A percentile compares a stretch with the other conserved stretches of the same genome.
Evolutionary conservation across 2,329 filamentous ascomycete genomes (phyloP).

Genomic region (Verticillium dahliae): DNA sequence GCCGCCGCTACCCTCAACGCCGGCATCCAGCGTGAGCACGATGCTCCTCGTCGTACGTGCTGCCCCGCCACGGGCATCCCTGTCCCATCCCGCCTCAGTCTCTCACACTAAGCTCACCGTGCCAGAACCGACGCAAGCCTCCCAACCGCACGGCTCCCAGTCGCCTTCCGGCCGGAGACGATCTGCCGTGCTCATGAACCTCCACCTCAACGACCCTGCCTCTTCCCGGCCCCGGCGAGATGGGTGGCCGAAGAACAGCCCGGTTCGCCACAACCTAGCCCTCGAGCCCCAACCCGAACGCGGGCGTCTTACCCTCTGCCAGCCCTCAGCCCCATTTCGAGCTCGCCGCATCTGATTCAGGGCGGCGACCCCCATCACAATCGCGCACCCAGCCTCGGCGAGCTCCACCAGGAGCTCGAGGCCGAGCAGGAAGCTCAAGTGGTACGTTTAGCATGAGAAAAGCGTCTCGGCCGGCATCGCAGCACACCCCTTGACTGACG

Average conservation of each 20-base stretch:
- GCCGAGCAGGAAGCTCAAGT: constrained; percentile 76
- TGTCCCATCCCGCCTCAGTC: not conserved
- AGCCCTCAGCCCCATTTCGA: constrained; percentile 40
- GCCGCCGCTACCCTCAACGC: constrained; percentile 74
- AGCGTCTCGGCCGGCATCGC: not conserved
- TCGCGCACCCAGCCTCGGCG: constrained; percentile 64
- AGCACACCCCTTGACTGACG: not conserved
- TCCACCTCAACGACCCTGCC: constrained; percentile 65
- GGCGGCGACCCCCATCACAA: constrained; percentile 48
- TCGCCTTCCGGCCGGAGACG: constrained; percentile 52
- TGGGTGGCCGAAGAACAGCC: constrained; percentile 45
- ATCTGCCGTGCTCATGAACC: constrained; percentile 65
- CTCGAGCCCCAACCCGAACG: no score
- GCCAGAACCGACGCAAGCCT: constrained; percentile 47
- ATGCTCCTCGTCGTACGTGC: constrained; percentile 49
- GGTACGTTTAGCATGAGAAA: constrained; percentile 31
- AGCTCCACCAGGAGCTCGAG: constrained; percentile 73
- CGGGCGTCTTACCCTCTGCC: constrained; percentile 18
- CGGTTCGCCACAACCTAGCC: constrained; percentile 10
- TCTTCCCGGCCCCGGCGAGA: constrained; percentile 63
- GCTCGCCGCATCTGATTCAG: constrained; percentile 35
- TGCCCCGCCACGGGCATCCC: not conserved
- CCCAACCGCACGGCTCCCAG: constrained; percentile 36
- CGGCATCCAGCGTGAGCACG: constrained; percentile 61
- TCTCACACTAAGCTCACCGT: constrained; percentile 2